Percentiles rank a stretch among this genome's conserved stretches.
Conservation (phyloP, 306 rosid genomes). For the Alnus rubra region DNA sequence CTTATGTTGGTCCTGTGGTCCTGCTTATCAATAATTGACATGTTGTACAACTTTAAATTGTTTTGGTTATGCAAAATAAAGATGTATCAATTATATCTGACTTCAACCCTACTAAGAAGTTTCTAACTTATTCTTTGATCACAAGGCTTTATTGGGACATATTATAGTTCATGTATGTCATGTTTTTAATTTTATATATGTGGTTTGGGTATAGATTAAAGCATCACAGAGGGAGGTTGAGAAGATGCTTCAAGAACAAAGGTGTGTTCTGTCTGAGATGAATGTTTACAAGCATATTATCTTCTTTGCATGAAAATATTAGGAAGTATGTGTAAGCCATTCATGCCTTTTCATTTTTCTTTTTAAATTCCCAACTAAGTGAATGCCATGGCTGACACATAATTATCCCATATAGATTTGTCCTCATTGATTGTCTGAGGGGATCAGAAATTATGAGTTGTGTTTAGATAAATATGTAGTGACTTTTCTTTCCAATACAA, state of each 20-base stretch:
- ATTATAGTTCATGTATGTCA: background rate
- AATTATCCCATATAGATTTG: background rate
- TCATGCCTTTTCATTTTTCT: constrained; percentile 4
- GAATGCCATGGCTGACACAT: background rate
- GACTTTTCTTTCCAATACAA: background rate
- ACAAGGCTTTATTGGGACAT: background rate
- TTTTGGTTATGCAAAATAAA: background rate
- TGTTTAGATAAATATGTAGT: background rate
- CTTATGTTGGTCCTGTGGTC: background rate
- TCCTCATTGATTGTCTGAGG: background rate
- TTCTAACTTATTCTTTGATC: constrained; percentile 18
- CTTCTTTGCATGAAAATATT: constrained; percentile 20
- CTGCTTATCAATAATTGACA: background rate
- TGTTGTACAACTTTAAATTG: background rate
- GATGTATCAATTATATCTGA: background rate
- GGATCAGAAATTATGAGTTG: background rate
- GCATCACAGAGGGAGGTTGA: constrained; percentile 83
- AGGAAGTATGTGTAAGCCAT: constrained; percentile 9
- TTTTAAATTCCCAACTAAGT: background rate
- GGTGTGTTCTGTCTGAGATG: constrained; percentile 53
- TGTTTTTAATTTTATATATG: constrained; percentile 17
- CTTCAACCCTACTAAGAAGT: background rate
- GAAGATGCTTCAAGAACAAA: constrained; percentile 78
- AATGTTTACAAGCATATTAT: constrained; percentile 17
- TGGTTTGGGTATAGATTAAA: constrained; percentile 63